Percentiles rank a stretch among this genome's conserved stretches.
phyloP scores from a whole-genome alignment of 371 early-diverging fungal genomes.

The Fennellomyces sp. region DNA sequence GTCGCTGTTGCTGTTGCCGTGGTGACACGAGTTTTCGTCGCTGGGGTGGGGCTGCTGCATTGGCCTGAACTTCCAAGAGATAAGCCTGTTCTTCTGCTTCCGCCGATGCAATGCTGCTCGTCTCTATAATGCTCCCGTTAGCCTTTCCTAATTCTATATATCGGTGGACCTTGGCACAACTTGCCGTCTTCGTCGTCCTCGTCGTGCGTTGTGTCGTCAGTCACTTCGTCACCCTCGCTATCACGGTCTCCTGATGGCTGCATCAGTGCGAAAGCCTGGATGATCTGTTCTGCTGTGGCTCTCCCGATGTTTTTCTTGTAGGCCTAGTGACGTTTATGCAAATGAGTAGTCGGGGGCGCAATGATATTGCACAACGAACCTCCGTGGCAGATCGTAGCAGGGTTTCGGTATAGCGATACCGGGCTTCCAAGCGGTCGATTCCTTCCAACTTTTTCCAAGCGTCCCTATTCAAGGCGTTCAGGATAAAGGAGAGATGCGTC shows the following conservation, averaged over 20 bases:
- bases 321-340: slow-evolving; percentile 12
- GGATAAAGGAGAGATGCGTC: too few species aligned
- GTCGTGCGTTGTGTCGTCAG: slow-evolving; percentile 24
- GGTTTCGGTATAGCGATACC: slow-evolving; percentile 31
- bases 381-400: slow-evolving; percentile 25
- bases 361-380: slow-evolving; percentile 10
- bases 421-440: slow-evolving; percentile 19
- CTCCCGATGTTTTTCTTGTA: slow-evolving; percentile 15
- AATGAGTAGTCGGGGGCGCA: not conserved
- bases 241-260: slow-evolving; percentile 33
- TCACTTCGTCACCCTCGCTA: slow-evolving; percentile 7
- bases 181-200: slow-evolving; percentile 14
- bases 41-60: not conserved
- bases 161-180: too few species aligned
- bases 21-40: slow-evolving; percentile 1
- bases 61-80: slow-evolving; percentile 18
- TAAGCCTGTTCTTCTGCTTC: slow-evolving; percentile 35
- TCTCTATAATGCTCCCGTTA: too few species aligned
- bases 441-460: slow-evolving; percentile 36
- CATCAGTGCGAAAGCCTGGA: slow-evolving; percentile 44
- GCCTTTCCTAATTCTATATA: too few species aligned
- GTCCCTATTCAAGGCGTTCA: slow-evolving; percentile 15
- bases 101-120: slow-evolving; percentile 12
- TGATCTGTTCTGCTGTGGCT: slow-evolving; percentile 27
- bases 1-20: slow-evolving; percentile 6